phyloP scores from a whole-genome alignment of 2,329 filamentous ascomycete species.

The Xylaria multiplex region DNA sequence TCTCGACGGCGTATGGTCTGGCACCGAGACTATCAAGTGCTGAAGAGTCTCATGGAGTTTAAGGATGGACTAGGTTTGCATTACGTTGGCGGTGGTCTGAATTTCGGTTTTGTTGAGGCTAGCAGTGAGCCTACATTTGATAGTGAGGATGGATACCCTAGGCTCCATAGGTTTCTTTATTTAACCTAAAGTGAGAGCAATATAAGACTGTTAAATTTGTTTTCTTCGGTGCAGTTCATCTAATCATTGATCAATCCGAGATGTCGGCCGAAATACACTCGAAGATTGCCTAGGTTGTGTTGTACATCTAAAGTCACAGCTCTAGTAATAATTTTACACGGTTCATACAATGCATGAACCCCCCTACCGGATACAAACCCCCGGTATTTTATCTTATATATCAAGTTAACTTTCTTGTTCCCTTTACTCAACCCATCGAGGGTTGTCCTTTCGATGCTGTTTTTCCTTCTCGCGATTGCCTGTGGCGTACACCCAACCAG shows the following conservation, averaged over 20 bases:
- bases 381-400: slow-evolving; percentile 11
- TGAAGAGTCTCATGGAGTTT: slow-evolving; percentile 62
- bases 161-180: background rate
- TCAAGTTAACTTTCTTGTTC: slow-evolving; percentile 11
- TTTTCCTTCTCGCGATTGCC: slow-evolving; percentile 63
- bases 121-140: background rate
- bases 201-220: background rate
- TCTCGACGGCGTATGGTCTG: slow-evolving; percentile 45
- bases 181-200: background rate
- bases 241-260: background rate
- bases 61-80: slow-evolving; percentile 11
- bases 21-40: slow-evolving; percentile 64
- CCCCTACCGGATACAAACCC: background rate
- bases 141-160: background rate
- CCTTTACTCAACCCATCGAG: slow-evolving; percentile 59
- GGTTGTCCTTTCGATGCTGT: slow-evolving; percentile 58
- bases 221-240: background rate
- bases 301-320: background rate
- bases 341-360: slow-evolving; percentile 8
- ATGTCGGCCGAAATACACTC: background rate
- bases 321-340: slow-evolving; percentile 6
- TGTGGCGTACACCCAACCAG: slow-evolving; percentile 62
- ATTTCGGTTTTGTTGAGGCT: background rate
- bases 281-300: background rate
- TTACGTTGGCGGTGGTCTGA: background rate